Evolutionary conservation across 129 eudicot genomes (phyloP).

Genomic region (sunflower (Helianthus annuus)): DNA sequence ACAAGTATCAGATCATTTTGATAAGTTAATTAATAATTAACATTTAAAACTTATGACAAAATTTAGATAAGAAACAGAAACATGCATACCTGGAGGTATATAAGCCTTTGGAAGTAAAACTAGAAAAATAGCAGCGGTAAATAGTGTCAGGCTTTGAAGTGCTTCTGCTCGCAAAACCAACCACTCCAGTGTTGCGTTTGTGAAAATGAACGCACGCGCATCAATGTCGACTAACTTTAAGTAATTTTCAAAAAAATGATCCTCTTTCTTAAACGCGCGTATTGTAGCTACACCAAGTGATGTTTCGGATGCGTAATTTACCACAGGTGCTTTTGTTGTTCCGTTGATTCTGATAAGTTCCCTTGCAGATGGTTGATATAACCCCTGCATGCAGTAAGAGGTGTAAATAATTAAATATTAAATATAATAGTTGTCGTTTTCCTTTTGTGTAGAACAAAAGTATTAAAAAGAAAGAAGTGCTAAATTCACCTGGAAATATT

Average conservation of each 20-base stretch:
- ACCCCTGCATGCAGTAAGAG: conserved; percentile 36
- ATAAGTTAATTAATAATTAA: too few relatives aligned
- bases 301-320: conserved; percentile 81
- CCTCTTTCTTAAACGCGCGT: conserved; percentile 69
- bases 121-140: conserved; percentile 61
- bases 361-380: conserved; percentile 70
- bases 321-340: conserved; percentile 86
- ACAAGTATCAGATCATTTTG: background rate
- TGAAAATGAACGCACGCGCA: conserved; percentile 66
- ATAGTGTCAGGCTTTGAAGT: conserved; percentile 58
- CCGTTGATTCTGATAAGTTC: conserved; percentile 85
- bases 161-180: conserved; percentile 64
- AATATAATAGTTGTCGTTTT: too few relatives aligned
- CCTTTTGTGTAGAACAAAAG: background rate
- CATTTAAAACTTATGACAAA: too few relatives aligned
- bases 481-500: conserved; percentile 52
- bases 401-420: too few relatives aligned
- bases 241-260: conserved; percentile 57
- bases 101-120: conserved; percentile 56
- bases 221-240: conserved; percentile 65
- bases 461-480: background rate
- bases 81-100: conserved; percentile 57
- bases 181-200: conserved; percentile 81
- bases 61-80: too few relatives aligned
- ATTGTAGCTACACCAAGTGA: conserved; percentile 80